Evolutionary conservation across 2,329 filamentous ascomycete genomes (phyloP).

Genomic region (Diplodia sapinea): DNA sequence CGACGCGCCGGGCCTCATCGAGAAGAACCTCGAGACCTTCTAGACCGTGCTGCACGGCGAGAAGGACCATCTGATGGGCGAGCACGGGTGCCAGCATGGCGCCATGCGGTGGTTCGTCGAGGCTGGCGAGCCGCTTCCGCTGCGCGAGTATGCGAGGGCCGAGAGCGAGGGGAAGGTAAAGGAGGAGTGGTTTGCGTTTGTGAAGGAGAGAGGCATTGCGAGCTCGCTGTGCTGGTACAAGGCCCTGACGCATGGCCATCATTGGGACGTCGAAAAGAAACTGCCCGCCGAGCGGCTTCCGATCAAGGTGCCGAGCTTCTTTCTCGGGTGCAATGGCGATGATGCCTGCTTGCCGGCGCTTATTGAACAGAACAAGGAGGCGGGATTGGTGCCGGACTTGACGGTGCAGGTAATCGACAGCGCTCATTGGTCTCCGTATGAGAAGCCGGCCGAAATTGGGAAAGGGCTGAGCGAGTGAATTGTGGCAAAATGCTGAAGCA

Average conservation of each 20-base stretch:
- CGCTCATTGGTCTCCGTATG: constrained; percentile 47
- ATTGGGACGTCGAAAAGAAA: constrained; percentile 40
- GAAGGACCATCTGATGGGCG: constrained; percentile 41
- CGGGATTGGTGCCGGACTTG: constrained; percentile 43
- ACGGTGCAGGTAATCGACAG: constrained; percentile 43
- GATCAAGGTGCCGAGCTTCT: constrained; percentile 48
- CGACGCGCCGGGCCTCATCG: constrained; percentile 50
- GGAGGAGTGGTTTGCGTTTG: constrained; percentile 45
- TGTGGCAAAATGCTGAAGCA: constrained; percentile 31
- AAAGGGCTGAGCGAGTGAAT: constrained; percentile 36
- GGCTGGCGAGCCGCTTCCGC: constrained; percentile 18
- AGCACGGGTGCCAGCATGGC: constrained; percentile 47
- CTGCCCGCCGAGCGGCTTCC: constrained; percentile 34
- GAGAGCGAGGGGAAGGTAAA: constrained; percentile 38
- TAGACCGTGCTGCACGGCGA: constrained; percentile 47
- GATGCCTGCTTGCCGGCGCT: constrained; percentile 43
- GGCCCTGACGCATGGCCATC: constrained; percentile 37
- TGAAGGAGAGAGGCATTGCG: constrained; percentile 44
- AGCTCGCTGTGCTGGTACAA: constrained; percentile 50
- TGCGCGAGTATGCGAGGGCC: constrained; percentile 45
- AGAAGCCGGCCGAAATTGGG: constrained; percentile 43
- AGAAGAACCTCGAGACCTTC: constrained; percentile 48
- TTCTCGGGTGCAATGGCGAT: constrained; percentile 45
- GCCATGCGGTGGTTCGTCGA: constrained; percentile 44
- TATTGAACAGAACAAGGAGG: constrained; percentile 40